phyloP scores from a whole-genome alignment of 768 basidiomycete genomes.

The Phanerodontia chrysosporium region DNA sequence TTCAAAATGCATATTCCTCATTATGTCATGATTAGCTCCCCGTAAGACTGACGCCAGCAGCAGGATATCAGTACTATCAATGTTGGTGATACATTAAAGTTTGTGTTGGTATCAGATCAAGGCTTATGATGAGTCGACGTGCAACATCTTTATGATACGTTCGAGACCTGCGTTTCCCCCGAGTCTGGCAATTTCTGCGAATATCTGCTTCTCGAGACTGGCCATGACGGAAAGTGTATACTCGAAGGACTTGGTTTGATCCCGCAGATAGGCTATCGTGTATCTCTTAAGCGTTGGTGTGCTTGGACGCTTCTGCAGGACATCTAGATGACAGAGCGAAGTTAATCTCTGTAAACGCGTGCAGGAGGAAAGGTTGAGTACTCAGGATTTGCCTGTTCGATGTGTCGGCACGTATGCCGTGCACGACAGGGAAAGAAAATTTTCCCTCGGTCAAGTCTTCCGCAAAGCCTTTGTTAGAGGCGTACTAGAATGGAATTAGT shows the following conservation, averaged over 20 bases:
- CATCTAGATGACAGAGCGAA: conserved; percentile 45
- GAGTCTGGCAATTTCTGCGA: conserved; percentile 62
- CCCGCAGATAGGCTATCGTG: conserved; percentile 71
- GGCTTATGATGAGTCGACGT: conserved; percentile 3
- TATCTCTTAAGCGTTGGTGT: conserved; percentile 79
- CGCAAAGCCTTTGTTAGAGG: conserved; percentile 80
- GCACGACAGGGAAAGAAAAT: conserved; percentile 94
- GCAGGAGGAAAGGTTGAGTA: conserved; percentile 34
- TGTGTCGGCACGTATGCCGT: conserved; percentile 75
- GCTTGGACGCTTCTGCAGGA: conserved; percentile 83
- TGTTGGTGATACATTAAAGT: too few relatives aligned
- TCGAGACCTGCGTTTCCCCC: conserved; percentile 73
- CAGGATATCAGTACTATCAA: too few relatives aligned
- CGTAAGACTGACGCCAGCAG: too few relatives aligned
- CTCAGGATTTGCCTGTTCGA: conserved; percentile 82
- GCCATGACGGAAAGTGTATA: conserved; percentile 75
- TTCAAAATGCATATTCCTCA: too few relatives aligned
- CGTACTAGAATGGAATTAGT: conserved; percentile 49
- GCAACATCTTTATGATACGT: conserved; percentile 49
- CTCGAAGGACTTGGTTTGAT: conserved; percentile 78
- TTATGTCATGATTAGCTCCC: too few relatives aligned
- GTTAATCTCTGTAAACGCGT: not conserved
- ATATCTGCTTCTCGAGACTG: conserved; percentile 62
- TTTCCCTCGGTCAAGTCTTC: conserved; percentile 97
- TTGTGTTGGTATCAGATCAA: not conserved